phyloP scores from a whole-genome alignment of 2,329 filamentous ascomycete genomes.

The Zasmidium angulare region DNA sequence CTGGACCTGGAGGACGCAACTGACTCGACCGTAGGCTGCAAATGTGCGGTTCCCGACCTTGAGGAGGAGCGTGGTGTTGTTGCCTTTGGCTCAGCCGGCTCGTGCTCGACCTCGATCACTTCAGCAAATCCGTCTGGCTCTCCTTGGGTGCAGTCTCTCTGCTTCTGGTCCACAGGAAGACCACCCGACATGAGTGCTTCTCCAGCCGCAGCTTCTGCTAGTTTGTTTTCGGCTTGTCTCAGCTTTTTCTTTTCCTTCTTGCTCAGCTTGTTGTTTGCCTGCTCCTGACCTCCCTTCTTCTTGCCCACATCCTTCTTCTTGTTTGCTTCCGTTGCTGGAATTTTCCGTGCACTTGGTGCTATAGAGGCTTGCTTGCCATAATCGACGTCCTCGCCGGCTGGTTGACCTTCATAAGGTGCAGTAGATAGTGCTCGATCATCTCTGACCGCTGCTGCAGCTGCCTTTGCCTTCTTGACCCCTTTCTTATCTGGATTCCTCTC shows the following conservation, averaged over 20 bases:
- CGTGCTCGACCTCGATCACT: no score
- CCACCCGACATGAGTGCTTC: constrained; percentile 28
- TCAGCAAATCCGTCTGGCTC: no score
- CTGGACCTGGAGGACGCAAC: constrained; percentile 1
- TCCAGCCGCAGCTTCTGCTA: constrained; percentile 5
- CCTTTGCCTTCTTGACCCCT: no score
- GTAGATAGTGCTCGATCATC: no score
- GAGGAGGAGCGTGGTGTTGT: neutral
- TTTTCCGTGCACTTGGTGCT: no score
- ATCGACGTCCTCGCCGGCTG: no score
- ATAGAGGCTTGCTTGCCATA: no score
- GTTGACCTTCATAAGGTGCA: no score
- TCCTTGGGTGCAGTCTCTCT: neutral
- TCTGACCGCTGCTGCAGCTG: no score
- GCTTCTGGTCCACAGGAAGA: constrained; percentile 7
- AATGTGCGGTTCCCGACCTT: neutral
- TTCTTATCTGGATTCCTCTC: no score
- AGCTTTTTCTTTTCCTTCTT: constrained; percentile 10
- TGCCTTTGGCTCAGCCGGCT: neutral
- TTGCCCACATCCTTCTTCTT: no score
- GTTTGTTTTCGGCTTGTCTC: neutral
- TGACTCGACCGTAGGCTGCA: constrained; percentile 14
- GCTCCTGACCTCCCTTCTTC: constrained; percentile 6
- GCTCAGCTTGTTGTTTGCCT: constrained; percentile 1
- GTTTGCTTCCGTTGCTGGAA: constrained; percentile 1